These are phyloP conservation scores for Trichoderma polysporum DNA, from an alignment of 2,329 filamentous ascomycete genomes.

Conservation along the genomic window DNA sequence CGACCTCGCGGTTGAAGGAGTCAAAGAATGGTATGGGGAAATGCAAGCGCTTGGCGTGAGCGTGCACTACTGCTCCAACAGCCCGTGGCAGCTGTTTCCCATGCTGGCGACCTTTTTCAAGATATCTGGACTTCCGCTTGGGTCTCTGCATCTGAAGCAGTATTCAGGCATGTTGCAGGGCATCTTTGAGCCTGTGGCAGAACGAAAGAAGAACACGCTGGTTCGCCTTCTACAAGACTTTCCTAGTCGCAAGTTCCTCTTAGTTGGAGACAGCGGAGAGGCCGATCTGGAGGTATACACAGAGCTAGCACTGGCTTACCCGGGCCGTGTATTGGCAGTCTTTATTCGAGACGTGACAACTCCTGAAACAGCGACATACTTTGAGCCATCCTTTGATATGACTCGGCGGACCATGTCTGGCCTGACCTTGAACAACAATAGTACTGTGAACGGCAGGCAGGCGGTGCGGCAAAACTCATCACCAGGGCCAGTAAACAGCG, in stretches of 20 bases:
- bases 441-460: conserved; percentile 13
- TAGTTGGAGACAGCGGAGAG: conserved; percentile 94
- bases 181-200: conserved; percentile 95
- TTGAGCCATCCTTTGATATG: conserved; percentile 58
- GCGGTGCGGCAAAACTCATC: conserved; percentile 31
- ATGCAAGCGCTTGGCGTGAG: conserved; percentile 79
- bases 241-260: conserved; percentile 80
- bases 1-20: conserved; percentile 81
- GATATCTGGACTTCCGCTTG: conserved; percentile 74
- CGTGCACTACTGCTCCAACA: conserved; percentile 98
- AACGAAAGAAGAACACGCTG: conserved; percentile 85
- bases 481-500: conserved; percentile 2
- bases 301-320: conserved; percentile 82
- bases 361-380: conserved; percentile 68
- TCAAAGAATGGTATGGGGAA: conserved; percentile 82
- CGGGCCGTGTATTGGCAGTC: conserved; percentile 77
- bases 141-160: conserved; percentile 92
- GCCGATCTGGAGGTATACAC: conserved; percentile 97
- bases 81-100: conserved; percentile 95
- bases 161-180: conserved; percentile 97
- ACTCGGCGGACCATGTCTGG: conserved; percentile 30
- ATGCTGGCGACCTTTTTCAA: conserved; percentile 84
- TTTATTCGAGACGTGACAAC: conserved; percentile 97
- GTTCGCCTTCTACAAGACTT: conserved; percentile 87
- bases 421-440: conserved; percentile 28